Evolutionary conservation across 768 basidiomycete genomes (phyloP).

Genomic region (Lentinus brumalis): DNA sequence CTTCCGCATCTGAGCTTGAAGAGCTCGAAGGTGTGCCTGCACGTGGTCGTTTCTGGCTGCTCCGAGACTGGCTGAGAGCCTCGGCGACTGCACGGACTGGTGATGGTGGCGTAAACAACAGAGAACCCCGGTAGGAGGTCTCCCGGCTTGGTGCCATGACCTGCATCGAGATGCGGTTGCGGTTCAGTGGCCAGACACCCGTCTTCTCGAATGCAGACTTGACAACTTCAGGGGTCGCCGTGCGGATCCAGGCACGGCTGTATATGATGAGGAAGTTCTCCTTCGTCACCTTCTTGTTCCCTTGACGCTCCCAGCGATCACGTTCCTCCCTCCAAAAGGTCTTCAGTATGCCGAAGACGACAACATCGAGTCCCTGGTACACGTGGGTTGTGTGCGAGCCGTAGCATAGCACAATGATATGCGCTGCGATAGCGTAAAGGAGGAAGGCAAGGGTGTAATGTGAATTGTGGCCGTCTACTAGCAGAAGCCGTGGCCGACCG

Average conservation of each 20-base stretch:
- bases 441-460: slow-evolving; percentile 44
- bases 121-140: too few relatives aligned
- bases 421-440: slow-evolving; percentile 34
- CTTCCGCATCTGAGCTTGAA: too few relatives aligned
- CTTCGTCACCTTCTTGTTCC: slow-evolving; percentile 31
- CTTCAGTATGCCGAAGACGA: too few relatives aligned
- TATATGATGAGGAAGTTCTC: slow-evolving; percentile 41
- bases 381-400: slow-evolving; percentile 47
- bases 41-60: too few relatives aligned
- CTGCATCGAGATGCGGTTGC: too few relatives aligned
- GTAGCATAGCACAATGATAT: slow-evolving; percentile 46
- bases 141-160: too few relatives aligned
- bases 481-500: slow-evolving; percentile 34
- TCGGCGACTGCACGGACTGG: too few relatives aligned
- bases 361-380: slow-evolving; percentile 19
- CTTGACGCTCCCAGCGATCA: background rate
- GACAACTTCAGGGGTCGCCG: slow-evolving; percentile 36
- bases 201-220: slow-evolving; percentile 40
- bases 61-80: too few relatives aligned
- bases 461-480: slow-evolving; percentile 49
- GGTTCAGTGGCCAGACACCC: slow-evolving; percentile 28
- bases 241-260: slow-evolving; percentile 30
- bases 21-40: too few relatives aligned
- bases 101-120: too few relatives aligned
- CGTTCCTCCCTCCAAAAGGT: too few relatives aligned